Evolutionary conservation across 257 asterid species (phyloP), one percentile per base, ranked within the genome.

Genomic region (Eustoma russellianum): DNA sequence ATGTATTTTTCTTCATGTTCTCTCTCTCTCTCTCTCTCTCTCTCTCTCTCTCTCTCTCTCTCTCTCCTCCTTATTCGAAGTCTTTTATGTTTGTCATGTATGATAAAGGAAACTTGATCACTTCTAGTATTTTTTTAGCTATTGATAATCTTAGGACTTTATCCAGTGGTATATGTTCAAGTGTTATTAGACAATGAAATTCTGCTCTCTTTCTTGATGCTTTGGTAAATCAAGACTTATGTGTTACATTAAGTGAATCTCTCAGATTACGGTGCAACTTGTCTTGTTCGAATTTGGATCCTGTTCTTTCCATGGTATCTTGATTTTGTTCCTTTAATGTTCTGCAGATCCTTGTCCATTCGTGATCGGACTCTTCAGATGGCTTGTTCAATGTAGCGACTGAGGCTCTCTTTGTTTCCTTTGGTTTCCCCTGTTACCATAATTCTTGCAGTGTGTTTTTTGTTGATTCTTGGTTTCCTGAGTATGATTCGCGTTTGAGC

Each of bases 301-400:
- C 5, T 33, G 3, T 17, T 15, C 13, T 18, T 41, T 13, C 6
- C 18, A 17, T 50, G 30, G 30, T 38, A 7, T 38, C 40, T 46
- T 44, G 59, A 17, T 49, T 17, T 33, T 52, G 48, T 33, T 53
- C 45, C 14, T 2, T n/a, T 35, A 7, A 48, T 58, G 35, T 62
- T 48, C 14, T 55, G 43, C 84, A 80, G 82, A 71, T 77, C 62
- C 68, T 53, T 67, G 58, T 62, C 63, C 35, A 50, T 58, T 57
- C 51, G 44, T 48, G 41, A 47, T 46, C 54, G 45, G 61, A 50
- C 58, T 55, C 67, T 24, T 68, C 80, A 34, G 74, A 80, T 83
- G 86, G 93, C 78, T 59, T 62, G 60, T 60, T 74, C 68, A 17
- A 69, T 77, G 83, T 53, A 65, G 68, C 64, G 70, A 48, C 53